Evolutionary conservation across 148 eudicot species (phyloP).

Genomic region (Tetragonia tetragonoides): DNA sequence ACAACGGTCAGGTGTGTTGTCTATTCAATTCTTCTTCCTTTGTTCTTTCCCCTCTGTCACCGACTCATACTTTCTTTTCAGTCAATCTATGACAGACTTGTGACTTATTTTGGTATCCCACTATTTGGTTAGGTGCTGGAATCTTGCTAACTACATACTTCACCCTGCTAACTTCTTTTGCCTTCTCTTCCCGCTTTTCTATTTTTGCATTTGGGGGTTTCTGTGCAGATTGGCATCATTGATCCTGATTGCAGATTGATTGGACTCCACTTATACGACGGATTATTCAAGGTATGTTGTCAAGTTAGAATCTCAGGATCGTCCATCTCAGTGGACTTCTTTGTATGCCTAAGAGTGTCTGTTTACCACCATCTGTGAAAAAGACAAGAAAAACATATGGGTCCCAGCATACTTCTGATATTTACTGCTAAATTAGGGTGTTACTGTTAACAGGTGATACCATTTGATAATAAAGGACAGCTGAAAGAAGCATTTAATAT

Average conservation of each 20-base stretch:
- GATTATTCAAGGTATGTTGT: conserved; percentile 73
- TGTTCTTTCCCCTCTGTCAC: neutral
- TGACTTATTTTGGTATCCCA: neutral
- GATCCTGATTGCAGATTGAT: conserved; percentile 99
- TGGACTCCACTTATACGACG: conserved; percentile 96
- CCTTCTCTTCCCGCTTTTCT: neutral
- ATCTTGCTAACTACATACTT: neutral
- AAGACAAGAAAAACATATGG: neutral
- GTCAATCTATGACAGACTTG: neutral
- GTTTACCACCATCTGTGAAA: neutral
- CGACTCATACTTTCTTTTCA: neutral
- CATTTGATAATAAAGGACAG: conserved; percentile 91
- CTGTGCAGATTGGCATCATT: conserved; percentile 80
- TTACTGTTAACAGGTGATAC: conserved; percentile 62
- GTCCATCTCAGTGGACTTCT: neutral
- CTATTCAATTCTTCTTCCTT: neutral
- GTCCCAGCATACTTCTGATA: neutral
- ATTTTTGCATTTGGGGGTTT: neutral
- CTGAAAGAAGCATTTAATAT: conserved; percentile 97
- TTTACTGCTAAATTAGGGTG: conserved; percentile 15
- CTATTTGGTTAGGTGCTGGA: neutral
- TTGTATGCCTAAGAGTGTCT: neutral
- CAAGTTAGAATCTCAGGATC: conserved; percentile 10
- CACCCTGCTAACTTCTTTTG: neutral
- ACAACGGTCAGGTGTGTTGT: conserved; percentile 77